Base-by-base conservation (phyloP, 371 early-diverging fungal genomes). In the Lichtheimia hyalospora region DNA sequence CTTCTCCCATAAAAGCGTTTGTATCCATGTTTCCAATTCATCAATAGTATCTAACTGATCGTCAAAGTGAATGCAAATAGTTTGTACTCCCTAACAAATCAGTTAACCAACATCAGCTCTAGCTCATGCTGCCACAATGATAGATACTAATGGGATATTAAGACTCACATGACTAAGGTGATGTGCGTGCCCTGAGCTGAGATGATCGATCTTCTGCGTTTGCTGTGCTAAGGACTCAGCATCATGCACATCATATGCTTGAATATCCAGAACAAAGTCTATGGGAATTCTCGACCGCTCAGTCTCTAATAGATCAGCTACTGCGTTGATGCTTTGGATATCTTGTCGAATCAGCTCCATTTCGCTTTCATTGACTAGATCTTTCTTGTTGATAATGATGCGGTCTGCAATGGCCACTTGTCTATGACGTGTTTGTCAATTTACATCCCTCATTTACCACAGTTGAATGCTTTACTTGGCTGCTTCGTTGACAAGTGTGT, bases 351-450 rank as follows among this genome's bases (percentile, higher is more conserved):
- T 62, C 3, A 65, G 57, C 23, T 66, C 62, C 21, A 89, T 49
- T 28, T 84, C 80, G 6, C 70, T 48, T 13, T 75, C 69, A 0
- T 62, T 61, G 2, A 96, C 82, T 18, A 97, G 68, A 65, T 98
- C 98, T n/a, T 81, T 83, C 70, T 98, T 98, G 83, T 98, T 98
- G 56, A 98, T 69, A 8, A 98, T 75, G 16, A 98, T 87, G 21
- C 95, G 89, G 69, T 98, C 98, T 7, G 97, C 95, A 74, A 96
- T 84, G 3, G 98, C 98, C 13, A 98, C 87, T 70, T 98, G 98
- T 54, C 94, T 91, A 25, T 34, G 3, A 49, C 27, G 46, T 41
- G 13, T 14, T 7, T 20, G 15, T 48, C 13, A 24, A 50, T 54
- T 13, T 12, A 15, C 41, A 34, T 34, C 10, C 34, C 6, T 34